A percentile compares a stretch with the other conserved stretches of the same genome.
These are phyloP conservation scores for Phlyctochytrium bullatum DNA, from an alignment of 192 early-diverging fungal species.

Conservation along the genomic window DNA sequence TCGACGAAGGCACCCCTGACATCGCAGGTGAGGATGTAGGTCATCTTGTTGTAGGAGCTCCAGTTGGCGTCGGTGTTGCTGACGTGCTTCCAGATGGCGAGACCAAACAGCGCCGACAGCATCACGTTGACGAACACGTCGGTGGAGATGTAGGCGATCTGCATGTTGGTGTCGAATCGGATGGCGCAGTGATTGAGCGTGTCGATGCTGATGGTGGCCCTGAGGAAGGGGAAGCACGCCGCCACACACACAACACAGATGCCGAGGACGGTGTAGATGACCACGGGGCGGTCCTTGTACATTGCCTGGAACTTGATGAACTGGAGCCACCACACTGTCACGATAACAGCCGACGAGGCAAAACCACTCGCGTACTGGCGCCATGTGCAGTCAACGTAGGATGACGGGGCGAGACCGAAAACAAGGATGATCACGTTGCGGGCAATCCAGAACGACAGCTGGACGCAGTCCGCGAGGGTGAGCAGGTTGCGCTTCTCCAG, in stretches of 20 bases:
- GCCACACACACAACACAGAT: conserved; percentile 17
- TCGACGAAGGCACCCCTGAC: conserved; percentile 20
- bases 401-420: conserved; percentile 19
- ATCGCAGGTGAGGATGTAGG: conserved; percentile 19
- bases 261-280: conserved; percentile 4
- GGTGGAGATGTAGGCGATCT: conserved; percentile 16
- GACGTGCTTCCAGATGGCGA: conserved; percentile 16
- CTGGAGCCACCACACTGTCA: conserved; percentile 25
- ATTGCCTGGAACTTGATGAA: conserved; percentile 27
- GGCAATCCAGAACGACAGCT: conserved; percentile 16
- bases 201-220: conserved; percentile 2
- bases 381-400: conserved; percentile 17
- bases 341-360: conserved; percentile 9
- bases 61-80: conserved; percentile 16
- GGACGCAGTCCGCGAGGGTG: conserved; percentile 14
- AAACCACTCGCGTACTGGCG: conserved; percentile 16
- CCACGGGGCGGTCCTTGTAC: conserved; percentile 15
- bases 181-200: conserved; percentile 18
- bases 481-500: conserved; percentile 12
- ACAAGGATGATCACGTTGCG: conserved; percentile 21
- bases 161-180: conserved; percentile 1
- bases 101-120: conserved; percentile 18
- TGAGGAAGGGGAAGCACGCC: conserved; percentile 18
- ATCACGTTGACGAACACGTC: conserved; percentile 26
- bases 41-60: conserved; percentile 6